Conservation (phyloP, 2,329 filamentous ascomycete species). For the Berkeleyomyces basicola region DNA sequence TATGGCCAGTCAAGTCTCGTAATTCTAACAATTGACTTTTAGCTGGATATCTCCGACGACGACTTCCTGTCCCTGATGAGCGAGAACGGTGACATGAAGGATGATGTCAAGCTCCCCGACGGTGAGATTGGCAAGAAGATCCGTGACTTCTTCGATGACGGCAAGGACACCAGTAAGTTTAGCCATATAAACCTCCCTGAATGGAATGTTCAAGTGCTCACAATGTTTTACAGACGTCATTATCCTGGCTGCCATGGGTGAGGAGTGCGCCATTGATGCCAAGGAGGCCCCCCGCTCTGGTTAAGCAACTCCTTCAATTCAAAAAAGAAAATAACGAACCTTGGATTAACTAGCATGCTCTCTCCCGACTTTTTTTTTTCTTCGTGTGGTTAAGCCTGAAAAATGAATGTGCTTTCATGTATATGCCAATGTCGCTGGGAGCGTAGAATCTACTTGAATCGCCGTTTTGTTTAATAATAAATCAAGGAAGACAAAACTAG, state of each 20-base stretch:
- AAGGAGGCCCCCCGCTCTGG: constrained; percentile 61
- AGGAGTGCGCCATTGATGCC: constrained; percentile 80
- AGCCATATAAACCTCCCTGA: not conserved
- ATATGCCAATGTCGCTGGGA: not conserved
- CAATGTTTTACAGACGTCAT: constrained; percentile 46
- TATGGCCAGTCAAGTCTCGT: constrained; percentile 8
- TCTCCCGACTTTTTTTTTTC: not conserved
- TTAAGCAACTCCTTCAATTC: constrained; percentile 11
- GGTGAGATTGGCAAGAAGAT: constrained; percentile 82
- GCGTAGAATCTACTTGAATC: no score
- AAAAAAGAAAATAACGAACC: constrained; percentile 15
- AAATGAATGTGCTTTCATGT: not conserved
- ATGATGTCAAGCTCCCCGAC: constrained; percentile 87
- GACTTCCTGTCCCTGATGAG: constrained; percentile 89
- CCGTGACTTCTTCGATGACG: constrained; percentile 64
- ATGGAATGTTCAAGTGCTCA: not conserved
- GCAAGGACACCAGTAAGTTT: constrained; percentile 82
- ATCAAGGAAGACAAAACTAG: no score
- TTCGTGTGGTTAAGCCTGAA: not conserved
- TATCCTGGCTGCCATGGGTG: constrained; percentile 89
- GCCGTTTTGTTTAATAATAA: no score
- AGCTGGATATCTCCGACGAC: constrained; percentile 90
- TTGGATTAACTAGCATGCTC: constrained; percentile 10
- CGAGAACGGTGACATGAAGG: constrained; percentile 73
- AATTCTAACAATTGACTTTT: constrained; percentile 5